Evolutionary conservation across 1,284 basidiomycete species (phyloP).

Genomic region (Kalmanozyma brasiliensis): DNA sequence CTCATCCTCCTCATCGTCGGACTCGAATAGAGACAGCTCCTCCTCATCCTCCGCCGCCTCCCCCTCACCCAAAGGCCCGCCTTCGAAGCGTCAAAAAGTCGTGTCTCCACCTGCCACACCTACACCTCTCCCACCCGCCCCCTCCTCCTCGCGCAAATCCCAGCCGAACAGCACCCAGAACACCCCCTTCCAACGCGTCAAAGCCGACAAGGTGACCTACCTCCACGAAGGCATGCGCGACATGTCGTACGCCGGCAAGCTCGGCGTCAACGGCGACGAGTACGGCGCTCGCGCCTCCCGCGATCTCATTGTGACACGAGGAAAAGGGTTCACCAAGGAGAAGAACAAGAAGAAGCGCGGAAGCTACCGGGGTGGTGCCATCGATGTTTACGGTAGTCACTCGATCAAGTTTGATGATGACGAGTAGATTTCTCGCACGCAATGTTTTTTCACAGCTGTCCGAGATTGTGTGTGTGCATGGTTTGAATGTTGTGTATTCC

Average conservation of each 20-base stretch:
- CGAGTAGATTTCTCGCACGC: slow-evolving; percentile 55
- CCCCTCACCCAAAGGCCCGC: slow-evolving; percentile 30
- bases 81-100: slow-evolving; percentile 38
- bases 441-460: neutral
- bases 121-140: slow-evolving; percentile 1
- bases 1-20: slow-evolving; percentile 24
- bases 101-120: slow-evolving; percentile 12
- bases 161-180: slow-evolving; percentile 27
- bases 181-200: slow-evolving; percentile 80
- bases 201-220: slow-evolving; percentile 75
- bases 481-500: neutral
- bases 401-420: slow-evolving; percentile 67
- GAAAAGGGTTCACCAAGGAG: slow-evolving; percentile 95
- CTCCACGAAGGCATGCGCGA: slow-evolving; percentile 76
- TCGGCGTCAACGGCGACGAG: slow-evolving; percentile 74
- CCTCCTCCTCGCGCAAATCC: slow-evolving; percentile 4
- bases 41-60: slow-evolving; percentile 12
- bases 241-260: slow-evolving; percentile 84
- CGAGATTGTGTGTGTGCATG: neutral
- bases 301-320: slow-evolving; percentile 91
- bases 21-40: slow-evolving; percentile 9
- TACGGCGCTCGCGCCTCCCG: slow-evolving; percentile 86
- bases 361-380: slow-evolving; percentile 67
- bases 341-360: slow-evolving; percentile 99
- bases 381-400: slow-evolving; percentile 60